phyloP scores from a whole-genome alignment of 345 rosid genomes.

The Bruguiera parviflora region DNA sequence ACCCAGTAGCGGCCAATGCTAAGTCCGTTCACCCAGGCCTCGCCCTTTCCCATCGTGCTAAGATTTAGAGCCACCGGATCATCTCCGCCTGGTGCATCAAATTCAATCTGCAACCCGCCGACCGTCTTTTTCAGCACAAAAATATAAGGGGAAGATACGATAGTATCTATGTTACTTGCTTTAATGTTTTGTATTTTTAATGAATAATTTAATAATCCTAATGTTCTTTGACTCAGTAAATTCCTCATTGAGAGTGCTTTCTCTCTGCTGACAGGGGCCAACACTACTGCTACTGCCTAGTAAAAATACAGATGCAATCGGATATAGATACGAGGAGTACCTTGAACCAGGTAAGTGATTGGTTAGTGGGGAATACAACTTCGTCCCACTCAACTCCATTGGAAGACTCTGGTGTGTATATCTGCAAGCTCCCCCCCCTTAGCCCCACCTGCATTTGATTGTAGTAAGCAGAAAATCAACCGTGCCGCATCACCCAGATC shows the following conservation, averaged over 20 bases:
- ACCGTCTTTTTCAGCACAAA: background rate
- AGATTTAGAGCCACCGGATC: slow-evolving; percentile 19
- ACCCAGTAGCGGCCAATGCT: slow-evolving; percentile 24
- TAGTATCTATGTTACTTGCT: background rate
- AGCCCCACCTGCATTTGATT: slow-evolving; percentile 14
- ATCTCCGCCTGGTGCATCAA: slow-evolving; percentile 16
- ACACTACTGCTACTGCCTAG: no score
- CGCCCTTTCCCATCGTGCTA: slow-evolving; percentile 15
- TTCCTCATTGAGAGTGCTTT: no score
- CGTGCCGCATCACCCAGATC: background rate
- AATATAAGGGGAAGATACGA: background rate
- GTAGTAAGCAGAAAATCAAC: background rate
- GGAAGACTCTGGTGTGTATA: background rate
- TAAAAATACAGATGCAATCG: no score
- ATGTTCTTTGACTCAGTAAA: no score
- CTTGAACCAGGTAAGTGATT: slow-evolving; percentile 25
- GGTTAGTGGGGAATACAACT: background rate
- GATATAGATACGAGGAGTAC: background rate
- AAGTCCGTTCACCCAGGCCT: slow-evolving; percentile 21
- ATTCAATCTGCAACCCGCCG: slow-evolving; percentile 3
- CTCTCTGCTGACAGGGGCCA: no score
- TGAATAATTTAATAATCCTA: background rate
- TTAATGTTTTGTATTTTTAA: background rate
- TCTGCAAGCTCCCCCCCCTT: slow-evolving; percentile 8
- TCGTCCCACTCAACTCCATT: slow-evolving; percentile 8